phyloP scores from a whole-genome alignment of 768 basidiomycete genomes.

The Termitomyces sp. region DNA sequence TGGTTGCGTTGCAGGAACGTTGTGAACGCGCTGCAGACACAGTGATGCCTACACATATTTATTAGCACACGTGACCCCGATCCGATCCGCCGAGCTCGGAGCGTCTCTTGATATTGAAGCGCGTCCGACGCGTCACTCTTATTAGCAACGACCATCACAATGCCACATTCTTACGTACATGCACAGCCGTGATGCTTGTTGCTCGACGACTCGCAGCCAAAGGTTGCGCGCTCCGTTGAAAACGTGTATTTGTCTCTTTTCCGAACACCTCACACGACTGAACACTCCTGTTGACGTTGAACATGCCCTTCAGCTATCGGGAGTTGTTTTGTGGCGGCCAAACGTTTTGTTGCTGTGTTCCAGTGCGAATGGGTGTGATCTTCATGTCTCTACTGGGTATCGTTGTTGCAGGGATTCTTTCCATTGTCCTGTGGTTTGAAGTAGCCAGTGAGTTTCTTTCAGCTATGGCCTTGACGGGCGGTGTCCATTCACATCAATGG shows the following conservation, averaged over 20 bases:
- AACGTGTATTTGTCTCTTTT: background rate
- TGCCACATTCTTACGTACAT: background rate
- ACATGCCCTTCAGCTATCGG: conserved; percentile 39
- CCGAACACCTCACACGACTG: background rate
- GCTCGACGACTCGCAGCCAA: background rate
- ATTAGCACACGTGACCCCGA: background rate
- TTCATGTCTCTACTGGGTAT: conserved; percentile 48
- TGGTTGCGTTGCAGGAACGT: background rate
- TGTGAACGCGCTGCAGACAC: background rate
- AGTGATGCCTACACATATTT: background rate
- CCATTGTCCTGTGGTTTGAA: conserved; percentile 58
- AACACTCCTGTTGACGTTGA: background rate
- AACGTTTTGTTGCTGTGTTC: conserved; percentile 58
- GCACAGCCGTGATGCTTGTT: background rate
- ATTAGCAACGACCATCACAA: background rate
- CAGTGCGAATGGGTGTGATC: conserved; percentile 56
- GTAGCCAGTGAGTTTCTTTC: conserved; percentile 40
- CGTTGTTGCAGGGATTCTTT: conserved; percentile 46
- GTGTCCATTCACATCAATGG: background rate
- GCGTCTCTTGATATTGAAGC: too few species aligned
- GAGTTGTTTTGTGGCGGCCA: conserved; percentile 42
- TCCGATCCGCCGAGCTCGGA: too few species aligned
- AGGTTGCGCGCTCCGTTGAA: background rate
- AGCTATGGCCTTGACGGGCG: background rate
- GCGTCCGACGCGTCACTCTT: too few species aligned